A percentile compares a stretch with the other conserved stretches of the same genome.
Evolutionary conservation across 768 basidiomycete species (phyloP).

Genomic region (Kwoniella botswanensis): DNA sequence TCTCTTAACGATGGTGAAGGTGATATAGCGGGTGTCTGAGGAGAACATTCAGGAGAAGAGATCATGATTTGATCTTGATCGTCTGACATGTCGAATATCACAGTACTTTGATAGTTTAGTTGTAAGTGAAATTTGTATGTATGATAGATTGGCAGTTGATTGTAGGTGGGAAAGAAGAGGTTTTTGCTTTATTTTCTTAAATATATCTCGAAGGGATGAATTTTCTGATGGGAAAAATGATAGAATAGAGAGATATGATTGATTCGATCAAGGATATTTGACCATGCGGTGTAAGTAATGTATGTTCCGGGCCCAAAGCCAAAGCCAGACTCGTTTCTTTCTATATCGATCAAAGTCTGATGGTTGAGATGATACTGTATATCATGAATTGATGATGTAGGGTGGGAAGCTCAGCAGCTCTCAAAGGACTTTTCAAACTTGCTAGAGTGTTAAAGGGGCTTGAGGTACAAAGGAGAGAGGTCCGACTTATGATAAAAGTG

Average conservation of each 20-base stretch:
- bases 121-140: too few relatives aligned
- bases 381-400: neutral
- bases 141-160: too few relatives aligned
- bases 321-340: too few relatives aligned
- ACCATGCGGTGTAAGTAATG: too few relatives aligned
- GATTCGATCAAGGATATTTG: too few relatives aligned
- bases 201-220: too few relatives aligned
- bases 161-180: too few relatives aligned
- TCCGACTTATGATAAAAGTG: neutral
- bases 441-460: neutral
- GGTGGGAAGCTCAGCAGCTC: neutral
- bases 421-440: neutral
- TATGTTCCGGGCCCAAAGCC: too few relatives aligned
- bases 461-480: neutral
- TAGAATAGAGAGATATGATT: too few relatives aligned
- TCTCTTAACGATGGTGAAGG: slow-evolving; percentile 7
- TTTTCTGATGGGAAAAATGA: too few relatives aligned
- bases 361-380: too few relatives aligned
- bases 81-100: neutral
- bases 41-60: slow-evolving; percentile 10
- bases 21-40: slow-evolving; percentile 4
- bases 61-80: slow-evolving; percentile 5
- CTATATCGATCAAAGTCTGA: neutral
- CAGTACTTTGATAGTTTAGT: neutral
- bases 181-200: too few relatives aligned